Base-by-base conservation (phyloP, 768 basidiomycete genomes). In the Suillus spraguei region DNA sequence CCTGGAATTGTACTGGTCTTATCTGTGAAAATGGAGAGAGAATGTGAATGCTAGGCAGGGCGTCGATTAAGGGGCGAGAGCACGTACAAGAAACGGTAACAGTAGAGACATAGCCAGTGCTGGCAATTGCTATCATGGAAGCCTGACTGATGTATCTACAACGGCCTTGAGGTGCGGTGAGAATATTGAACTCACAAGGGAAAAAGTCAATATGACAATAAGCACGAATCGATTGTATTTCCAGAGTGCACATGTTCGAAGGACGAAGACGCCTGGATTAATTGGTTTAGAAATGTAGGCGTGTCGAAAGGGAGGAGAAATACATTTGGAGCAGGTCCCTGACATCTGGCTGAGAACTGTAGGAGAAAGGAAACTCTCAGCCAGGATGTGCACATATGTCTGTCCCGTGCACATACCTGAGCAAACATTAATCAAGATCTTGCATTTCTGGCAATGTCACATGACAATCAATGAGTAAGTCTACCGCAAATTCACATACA, bases 191-290 rank as follows among this genome's bases (percentile, higher is more conserved):
- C 55, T 58, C 38, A 58, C 55, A 20, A 6, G 3, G 17, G 4
- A 28, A 5, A 24, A 9, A 22, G 10, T 4, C 38, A 41, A 1
- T 10, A 20, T 11, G 36, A 3, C 16, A 17, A 9, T 10, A 39
- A 32, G 39, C 39, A 41, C 24, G 11, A 41, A 32, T 41, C 17
- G 28, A 9, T 58, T 58, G 10, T 58, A 10, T 20, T 28, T 32
- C 56, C 56, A 58, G 39, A 58, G 56, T 6, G 39, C 24, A 13
- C 20, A 58, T 28, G 56, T 58, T 41, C 56, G 39, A 24, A 58
- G 56, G 28, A 41, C 6, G 16, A 58, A 58, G 28, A 53, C n/a
- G 20, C 11, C 52, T 53, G 11, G 2, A n/a, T 53, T 10, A 20
- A 53, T 33, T 1, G 11, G 3, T 13, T 53, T 3, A 35, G 32